Evolutionary conservation across 345 rosid species (phyloP).

Genomic region (Gossypium herbaceum): DNA sequence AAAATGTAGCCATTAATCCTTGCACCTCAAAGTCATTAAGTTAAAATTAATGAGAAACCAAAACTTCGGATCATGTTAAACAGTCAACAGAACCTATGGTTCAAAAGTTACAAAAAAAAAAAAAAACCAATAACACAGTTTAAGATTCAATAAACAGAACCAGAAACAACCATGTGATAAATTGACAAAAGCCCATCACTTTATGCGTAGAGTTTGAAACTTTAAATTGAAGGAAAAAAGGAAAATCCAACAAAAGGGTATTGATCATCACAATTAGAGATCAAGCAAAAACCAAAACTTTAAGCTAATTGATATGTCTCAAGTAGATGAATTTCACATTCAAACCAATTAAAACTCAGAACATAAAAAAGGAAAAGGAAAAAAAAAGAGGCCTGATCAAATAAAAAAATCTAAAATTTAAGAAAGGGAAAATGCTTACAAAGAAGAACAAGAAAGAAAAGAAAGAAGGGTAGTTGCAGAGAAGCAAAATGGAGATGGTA

Average conservation of each 20-base stretch:
- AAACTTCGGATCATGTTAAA: constrained; percentile 13
- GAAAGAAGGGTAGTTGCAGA: constrained; percentile 25
- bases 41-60: not conserved
- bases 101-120: not conserved
- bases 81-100: constrained; percentile 4
- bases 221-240: constrained; percentile 13
- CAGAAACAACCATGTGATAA: not conserved
- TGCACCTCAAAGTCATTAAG: not conserved
- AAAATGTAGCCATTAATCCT: constrained; percentile 11
- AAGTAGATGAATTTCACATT: constrained; percentile 22
- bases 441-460: constrained; percentile 17
- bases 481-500: constrained; percentile 30
- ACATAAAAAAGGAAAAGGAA: constrained; percentile 12
- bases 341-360: constrained; percentile 28
- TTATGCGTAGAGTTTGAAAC: constrained; percentile 17
- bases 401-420: not conserved
- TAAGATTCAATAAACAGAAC: constrained; percentile 6
- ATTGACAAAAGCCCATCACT: constrained; percentile 5
- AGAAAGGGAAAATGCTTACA: constrained; percentile 23
- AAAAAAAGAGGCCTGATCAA: not conserved
- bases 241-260: constrained; percentile 14
- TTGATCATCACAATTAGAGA: constrained; percentile 22
- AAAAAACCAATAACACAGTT: not conserved
- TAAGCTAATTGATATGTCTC: constrained; percentile 15
- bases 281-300: constrained; percentile 6